Evolutionary conservation across 176 grass and related monocot species (phyloP).

Genomic region (Eragrostis curvula): DNA sequence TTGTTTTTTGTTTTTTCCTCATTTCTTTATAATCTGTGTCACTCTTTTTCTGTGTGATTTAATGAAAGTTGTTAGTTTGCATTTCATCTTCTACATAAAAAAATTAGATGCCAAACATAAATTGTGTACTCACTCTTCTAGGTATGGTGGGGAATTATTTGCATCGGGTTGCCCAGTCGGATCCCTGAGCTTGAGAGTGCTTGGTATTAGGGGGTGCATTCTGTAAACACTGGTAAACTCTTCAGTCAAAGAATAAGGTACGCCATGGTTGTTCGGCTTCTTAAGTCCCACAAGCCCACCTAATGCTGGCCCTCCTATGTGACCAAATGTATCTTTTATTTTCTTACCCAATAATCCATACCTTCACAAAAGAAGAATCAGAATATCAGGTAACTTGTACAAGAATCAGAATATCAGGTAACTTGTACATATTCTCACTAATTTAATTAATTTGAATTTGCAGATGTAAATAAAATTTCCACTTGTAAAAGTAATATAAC

Average conservation of each 20-base stretch:
- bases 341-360: conserved; percentile 69
- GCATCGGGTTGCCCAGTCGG: conserved; percentile 28
- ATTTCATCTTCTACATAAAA: conserved; percentile 11
- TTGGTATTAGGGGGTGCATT: conserved; percentile 61
- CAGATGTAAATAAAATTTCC: conserved; percentile 36
- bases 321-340: conserved; percentile 64
- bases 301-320: conserved; percentile 52
- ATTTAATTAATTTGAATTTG: conserved; percentile 40
- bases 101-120: conserved; percentile 17
- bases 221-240: conserved; percentile 73
- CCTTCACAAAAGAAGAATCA: conserved; percentile 50
- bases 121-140: conserved; percentile 50
- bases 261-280: conserved; percentile 44
- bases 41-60: conserved; percentile 25
- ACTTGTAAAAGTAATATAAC: conserved; percentile 2
- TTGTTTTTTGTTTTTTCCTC: too few species aligned
- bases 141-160: conserved; percentile 50
- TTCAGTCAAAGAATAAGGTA: conserved; percentile 71
- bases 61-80: conserved; percentile 26
- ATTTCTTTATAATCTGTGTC: conserved; percentile 19
- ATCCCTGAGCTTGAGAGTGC: conserved; percentile 60
- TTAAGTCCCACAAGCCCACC: conserved; percentile 55
- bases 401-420: conserved; percentile 31
- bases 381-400: too few species aligned
- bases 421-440: conserved; percentile 27